A percentile compares a stretch with the other conserved stretches of the same genome.
Conservation (phyloP, 371 early-diverging fungal genomes). For the Mortierella sp. region DNA sequence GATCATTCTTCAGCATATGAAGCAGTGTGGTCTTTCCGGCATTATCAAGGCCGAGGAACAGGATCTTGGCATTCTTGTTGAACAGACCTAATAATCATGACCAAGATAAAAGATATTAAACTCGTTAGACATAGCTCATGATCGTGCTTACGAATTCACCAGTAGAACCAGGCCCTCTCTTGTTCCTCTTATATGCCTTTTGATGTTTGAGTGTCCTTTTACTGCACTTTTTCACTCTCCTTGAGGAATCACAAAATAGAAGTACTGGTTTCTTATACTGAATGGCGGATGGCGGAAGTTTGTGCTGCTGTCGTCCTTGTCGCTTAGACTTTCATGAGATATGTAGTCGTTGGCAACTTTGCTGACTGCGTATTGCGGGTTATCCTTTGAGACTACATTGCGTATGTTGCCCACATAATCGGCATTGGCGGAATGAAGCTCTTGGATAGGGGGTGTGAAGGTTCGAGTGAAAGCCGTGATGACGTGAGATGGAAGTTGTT, state of each 20-base stretch:
- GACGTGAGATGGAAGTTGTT: neutral
- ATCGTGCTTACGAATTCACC: neutral
- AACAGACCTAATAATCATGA: conserved; percentile 81
- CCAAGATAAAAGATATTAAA: neutral
- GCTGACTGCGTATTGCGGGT: neutral
- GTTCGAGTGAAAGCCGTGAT: neutral
- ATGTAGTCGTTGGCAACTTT: neutral
- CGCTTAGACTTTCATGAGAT: neutral
- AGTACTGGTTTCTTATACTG: neutral
- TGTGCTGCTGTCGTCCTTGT: neutral
- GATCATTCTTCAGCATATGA: conserved; percentile 99
- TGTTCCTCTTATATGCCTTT: too few species aligned
- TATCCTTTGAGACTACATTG: neutral
- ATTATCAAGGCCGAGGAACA: conserved; percentile 99
- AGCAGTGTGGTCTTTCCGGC: conserved; percentile 99
- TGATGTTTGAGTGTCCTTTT: neutral
- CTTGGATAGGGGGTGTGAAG: neutral
- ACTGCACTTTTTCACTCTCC: neutral
- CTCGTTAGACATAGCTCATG: neutral
- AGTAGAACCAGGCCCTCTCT: neutral
- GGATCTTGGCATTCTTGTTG: conserved; percentile 98
- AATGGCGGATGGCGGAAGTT: neutral
- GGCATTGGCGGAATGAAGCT: neutral
- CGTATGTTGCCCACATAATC: neutral
- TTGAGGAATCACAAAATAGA: neutral